Evolutionary conservation across 495 filamentous ascomycete species (phyloP).

Genomic region (Penicillium argentinense): DNA sequence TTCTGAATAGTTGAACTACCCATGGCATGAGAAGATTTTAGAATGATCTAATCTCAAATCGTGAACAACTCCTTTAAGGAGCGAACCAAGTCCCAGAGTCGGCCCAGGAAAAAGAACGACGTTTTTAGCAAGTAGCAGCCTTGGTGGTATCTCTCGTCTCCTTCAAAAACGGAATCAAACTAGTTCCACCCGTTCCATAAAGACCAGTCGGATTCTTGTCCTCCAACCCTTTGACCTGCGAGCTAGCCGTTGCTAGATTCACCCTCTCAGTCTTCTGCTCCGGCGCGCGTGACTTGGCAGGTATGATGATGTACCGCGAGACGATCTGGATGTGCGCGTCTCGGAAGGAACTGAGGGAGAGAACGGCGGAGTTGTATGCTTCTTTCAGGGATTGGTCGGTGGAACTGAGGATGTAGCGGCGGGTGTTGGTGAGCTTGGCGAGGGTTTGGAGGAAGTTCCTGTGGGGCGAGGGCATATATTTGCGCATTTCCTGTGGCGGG

Average conservation of each 20-base stretch:
- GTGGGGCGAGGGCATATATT: slow-evolving; percentile 94
- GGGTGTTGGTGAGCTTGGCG: slow-evolving; percentile 73
- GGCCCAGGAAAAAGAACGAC: too few species aligned
- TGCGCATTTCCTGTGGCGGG: slow-evolving; percentile 95
- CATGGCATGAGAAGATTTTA: too few species aligned
- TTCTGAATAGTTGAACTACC: too few species aligned
- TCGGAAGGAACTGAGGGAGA: slow-evolving; percentile 77
- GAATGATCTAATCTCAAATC: too few species aligned
- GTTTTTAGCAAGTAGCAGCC: slow-evolving; percentile 23
- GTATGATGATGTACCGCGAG: slow-evolving; percentile 84
- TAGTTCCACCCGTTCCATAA: slow-evolving; percentile 86
- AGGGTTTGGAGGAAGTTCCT: slow-evolving; percentile 81
- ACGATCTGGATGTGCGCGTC: slow-evolving; percentile 95
- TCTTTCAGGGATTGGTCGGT: slow-evolving; percentile 62
- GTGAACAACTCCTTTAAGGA: too few species aligned
- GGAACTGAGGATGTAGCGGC: slow-evolving; percentile 68
- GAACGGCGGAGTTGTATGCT: slow-evolving; percentile 84
- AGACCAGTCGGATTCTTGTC: slow-evolving; percentile 36
- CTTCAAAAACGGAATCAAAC: slow-evolving; percentile 87
- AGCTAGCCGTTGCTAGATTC: slow-evolving; percentile 34
- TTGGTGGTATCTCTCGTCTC: slow-evolving; percentile 86
- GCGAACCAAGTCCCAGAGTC: too few species aligned
- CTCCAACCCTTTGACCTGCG: slow-evolving; percentile 19
- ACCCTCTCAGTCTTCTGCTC: slow-evolving; percentile 13
- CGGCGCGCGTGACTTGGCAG: slow-evolving; percentile 18